Conservation (phyloP, 495 filamentous ascomycete genomes). For the Xylaria acuta region DNA sequence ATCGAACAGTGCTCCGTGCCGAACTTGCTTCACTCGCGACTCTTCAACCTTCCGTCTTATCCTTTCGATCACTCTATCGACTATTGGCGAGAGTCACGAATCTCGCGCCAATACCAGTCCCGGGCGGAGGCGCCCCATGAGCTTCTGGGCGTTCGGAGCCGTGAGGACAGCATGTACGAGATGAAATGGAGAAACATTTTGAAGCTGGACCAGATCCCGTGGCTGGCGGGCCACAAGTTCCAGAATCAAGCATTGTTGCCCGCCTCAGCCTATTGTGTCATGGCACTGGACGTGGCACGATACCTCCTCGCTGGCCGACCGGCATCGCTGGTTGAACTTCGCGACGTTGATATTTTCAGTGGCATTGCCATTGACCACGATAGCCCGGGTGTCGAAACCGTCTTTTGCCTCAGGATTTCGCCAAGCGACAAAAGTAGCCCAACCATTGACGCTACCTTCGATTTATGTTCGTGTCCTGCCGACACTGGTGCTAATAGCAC, state of each 20-base stretch:
- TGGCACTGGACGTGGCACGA: constrained; percentile 52
- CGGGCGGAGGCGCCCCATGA: constrained; percentile 48
- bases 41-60: constrained; percentile 48
- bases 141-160: constrained; percentile 53
- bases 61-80: constrained; percentile 57
- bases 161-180: constrained; percentile 49
- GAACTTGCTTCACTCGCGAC: constrained; percentile 35
- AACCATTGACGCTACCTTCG: constrained; percentile 46
- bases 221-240: constrained; percentile 51
- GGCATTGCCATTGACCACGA: constrained; percentile 60
- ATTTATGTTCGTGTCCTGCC: constrained; percentile 42
- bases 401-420: constrained; percentile 48
- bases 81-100: constrained; percentile 55
- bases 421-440: constrained; percentile 1
- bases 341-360: constrained; percentile 48
- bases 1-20: constrained; percentile 45
- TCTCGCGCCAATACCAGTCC: constrained; percentile 54
- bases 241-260: constrained; percentile 52
- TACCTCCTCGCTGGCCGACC: constrained; percentile 33
- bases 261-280: constrained; percentile 52
- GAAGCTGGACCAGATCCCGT: constrained; percentile 50
- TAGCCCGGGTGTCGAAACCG: constrained; percentile 49
- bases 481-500: constrained; percentile 34
- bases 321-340: constrained; percentile 49
- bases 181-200: constrained; percentile 57